These are phyloP conservation scores for Neodidymelliopsis sp. DNA, from an alignment of 2,329 filamentous ascomycete species.

Conservation along the genomic window DNA sequence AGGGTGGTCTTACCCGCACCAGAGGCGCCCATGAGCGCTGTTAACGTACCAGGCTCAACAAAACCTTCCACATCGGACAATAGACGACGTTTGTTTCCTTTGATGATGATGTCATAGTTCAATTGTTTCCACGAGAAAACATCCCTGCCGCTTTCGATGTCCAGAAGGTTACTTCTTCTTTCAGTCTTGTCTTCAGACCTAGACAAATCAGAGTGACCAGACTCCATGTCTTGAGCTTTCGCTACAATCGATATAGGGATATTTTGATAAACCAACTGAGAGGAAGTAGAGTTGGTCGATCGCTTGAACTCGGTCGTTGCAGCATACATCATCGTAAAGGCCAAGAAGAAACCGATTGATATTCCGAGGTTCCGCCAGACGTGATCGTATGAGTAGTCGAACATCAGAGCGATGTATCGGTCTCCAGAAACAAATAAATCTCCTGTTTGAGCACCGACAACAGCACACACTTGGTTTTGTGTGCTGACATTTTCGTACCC, in stretches of 20 bases:
- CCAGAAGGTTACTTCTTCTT: background rate
- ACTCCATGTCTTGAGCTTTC: background rate
- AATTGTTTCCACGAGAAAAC: background rate
- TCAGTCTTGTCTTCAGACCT: background rate
- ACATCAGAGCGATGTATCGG: conserved; percentile 27
- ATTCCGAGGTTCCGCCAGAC: conserved; percentile 63
- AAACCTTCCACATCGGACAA: conserved; percentile 71
- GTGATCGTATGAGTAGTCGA: conserved; percentile 34
- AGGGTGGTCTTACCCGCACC: conserved; percentile 90
- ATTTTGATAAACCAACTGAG: too few species aligned
- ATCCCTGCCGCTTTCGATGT: background rate
- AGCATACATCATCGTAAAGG: conserved; percentile 68
- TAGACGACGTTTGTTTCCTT: conserved; percentile 38
- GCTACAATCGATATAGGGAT: too few species aligned
- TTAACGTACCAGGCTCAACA: conserved; percentile 63
- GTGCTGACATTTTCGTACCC: conserved; percentile 28
- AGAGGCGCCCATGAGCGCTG: conserved; percentile 71
- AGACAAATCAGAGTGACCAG: too few species aligned
- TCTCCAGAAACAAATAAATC: conserved; percentile 44
- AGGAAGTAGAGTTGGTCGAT: too few species aligned
- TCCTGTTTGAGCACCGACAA: conserved; percentile 40
- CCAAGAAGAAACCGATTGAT: conserved; percentile 66
- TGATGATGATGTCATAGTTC: background rate
- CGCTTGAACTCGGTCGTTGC: conserved; percentile 58
- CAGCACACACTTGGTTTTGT: conserved; percentile 37